Conservation (phyloP, 2,329 filamentous ascomycete genomes). For the Aureobasidium sp. region DNA sequence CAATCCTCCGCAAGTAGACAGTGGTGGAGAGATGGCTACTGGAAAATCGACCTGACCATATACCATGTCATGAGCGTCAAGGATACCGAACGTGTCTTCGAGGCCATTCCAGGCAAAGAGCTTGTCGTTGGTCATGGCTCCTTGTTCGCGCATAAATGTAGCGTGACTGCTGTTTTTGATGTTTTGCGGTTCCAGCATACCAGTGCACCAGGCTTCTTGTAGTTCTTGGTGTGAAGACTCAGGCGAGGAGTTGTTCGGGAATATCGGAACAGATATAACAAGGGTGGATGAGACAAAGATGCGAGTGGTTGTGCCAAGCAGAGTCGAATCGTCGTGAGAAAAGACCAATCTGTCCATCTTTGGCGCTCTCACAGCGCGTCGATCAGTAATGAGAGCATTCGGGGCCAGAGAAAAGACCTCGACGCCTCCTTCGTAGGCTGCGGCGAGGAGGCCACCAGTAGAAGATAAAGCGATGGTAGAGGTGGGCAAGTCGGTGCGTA, state of each 20-base stretch:
- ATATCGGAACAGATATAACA: conserved; percentile 30
- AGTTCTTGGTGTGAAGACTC: conserved; percentile 30
- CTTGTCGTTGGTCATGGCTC: conserved; percentile 27
- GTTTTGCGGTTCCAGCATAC: conserved; percentile 32
- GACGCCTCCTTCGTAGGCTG: conserved; percentile 78
- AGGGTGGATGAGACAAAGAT: conserved; percentile 31
- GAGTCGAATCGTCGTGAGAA: conserved; percentile 31
- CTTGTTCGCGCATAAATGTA: conserved; percentile 29
- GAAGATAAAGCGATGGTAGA: conserved; percentile 74
- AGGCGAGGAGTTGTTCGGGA: conserved; percentile 25
- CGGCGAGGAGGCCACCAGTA: conserved; percentile 72
- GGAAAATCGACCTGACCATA: conserved; percentile 33
- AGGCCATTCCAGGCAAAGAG: conserved; percentile 33
- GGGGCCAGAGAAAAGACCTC: conserved; percentile 72
- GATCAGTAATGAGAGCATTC: conserved; percentile 40
- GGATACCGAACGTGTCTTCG: conserved; percentile 31
- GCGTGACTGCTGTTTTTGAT: conserved; percentile 33
- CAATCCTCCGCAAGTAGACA: conserved; percentile 31
- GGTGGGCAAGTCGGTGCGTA: conserved; percentile 71
- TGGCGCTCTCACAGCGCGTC: conserved; percentile 29
- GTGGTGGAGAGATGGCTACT: conserved; percentile 31
- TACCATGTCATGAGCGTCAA: conserved; percentile 29
- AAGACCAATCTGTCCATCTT: conserved; percentile 31
- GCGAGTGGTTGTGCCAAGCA: conserved; percentile 32
- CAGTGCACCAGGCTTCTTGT: conserved; percentile 34